Evolutionary conservation across 208 protist genomes (phyloP).

Genomic region (Histomonas meleagridis): DNA sequence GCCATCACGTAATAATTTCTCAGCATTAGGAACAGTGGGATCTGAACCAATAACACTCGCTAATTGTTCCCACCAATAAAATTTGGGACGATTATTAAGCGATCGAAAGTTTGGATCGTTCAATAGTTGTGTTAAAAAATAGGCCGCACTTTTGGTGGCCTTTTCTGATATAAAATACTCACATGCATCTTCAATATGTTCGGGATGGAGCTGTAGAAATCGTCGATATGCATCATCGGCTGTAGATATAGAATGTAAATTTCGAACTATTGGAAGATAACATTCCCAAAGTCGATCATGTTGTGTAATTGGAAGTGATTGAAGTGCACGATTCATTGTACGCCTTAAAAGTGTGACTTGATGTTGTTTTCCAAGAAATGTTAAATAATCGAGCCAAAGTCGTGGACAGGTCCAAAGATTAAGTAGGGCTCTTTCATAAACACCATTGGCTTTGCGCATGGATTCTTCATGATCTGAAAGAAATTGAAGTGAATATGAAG

Average conservation of each 20-base stretch:
- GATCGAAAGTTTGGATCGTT: background rate
- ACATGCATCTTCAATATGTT: constrained; percentile 6
- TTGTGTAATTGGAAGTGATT: constrained; percentile 34
- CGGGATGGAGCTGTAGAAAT: background rate
- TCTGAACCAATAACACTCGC: background rate
- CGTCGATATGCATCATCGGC: background rate
- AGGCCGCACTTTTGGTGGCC: background rate
- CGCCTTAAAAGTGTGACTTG: background rate
- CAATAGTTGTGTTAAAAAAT: background rate
- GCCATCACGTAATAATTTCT: background rate
- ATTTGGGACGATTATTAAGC: background rate
- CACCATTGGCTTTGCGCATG: background rate
- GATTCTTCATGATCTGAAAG: background rate
- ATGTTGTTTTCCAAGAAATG: constrained; percentile 7
- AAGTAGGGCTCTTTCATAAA: background rate
- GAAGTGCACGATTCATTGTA: background rate
- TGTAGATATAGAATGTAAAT: background rate
- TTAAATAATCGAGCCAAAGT: constrained; percentile 14
- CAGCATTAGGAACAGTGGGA: background rate
- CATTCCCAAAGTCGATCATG: background rate
- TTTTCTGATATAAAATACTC: background rate
- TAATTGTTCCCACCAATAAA: background rate
- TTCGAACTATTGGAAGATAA: background rate
- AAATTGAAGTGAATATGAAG: background rate
- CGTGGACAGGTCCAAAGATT: background rate